phyloP scores from a whole-genome alignment of 768 basidiomycete genomes.

The Suillus subluteus region DNA sequence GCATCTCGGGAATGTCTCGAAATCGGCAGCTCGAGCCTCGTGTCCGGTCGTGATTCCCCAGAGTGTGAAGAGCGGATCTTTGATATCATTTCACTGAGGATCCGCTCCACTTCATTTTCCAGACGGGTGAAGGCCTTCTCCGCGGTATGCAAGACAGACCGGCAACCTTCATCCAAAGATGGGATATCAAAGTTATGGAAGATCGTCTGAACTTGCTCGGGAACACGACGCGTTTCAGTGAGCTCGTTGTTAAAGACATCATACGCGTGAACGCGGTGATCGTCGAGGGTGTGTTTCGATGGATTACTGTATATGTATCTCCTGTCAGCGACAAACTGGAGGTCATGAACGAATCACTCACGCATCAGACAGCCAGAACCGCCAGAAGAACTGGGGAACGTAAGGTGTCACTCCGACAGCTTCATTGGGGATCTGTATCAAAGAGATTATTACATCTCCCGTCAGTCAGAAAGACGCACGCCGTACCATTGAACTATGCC shows the following conservation, averaged over 20 bases:
- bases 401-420: constrained; percentile 37
- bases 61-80: constrained; percentile 32
- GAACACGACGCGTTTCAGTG: constrained; percentile 45
- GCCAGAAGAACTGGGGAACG: constrained; percentile 50
- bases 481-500: background rate
- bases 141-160: constrained; percentile 41
- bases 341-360: constrained; percentile 29
- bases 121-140: constrained; percentile 47
- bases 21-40: constrained; percentile 25
- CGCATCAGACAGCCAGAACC: constrained; percentile 52
- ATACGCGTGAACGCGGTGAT: constrained; percentile 52
- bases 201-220: constrained; percentile 37
- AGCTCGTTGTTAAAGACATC: constrained; percentile 56
- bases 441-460: background rate
- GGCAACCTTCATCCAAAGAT: constrained; percentile 40
- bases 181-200: constrained; percentile 46
- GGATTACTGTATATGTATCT: constrained; percentile 22
- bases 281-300: constrained; percentile 34
- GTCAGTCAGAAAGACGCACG: background rate
- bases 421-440: background rate
- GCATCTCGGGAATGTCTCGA: constrained; percentile 35
- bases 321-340: background rate
- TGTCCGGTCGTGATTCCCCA: background rate
- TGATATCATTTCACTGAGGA: constrained; percentile 40
- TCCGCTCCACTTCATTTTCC: constrained; percentile 45